Conservation (phyloP, 2,329 filamentous ascomycete genomes). For the Mariannaea sp. region DNA sequence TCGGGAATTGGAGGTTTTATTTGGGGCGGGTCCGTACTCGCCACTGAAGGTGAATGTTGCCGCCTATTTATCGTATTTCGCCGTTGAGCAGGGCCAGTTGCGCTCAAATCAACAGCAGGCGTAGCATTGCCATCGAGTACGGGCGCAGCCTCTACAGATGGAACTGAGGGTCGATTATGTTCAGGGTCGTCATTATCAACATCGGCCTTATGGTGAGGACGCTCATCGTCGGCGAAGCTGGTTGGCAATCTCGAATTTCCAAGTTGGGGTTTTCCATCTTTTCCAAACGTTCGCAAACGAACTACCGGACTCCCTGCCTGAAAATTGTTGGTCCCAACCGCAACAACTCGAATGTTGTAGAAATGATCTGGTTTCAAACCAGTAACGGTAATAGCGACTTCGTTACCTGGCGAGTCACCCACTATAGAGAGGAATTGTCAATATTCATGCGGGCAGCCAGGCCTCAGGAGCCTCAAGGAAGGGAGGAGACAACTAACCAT, state of each 20-base stretch:
- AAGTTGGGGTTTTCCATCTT: slow-evolving; percentile 65
- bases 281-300: slow-evolving; percentile 76
- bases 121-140: slow-evolving; percentile 64
- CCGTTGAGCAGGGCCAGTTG: slow-evolving; percentile 50
- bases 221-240: slow-evolving; percentile 60
- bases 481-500: slow-evolving; percentile 62
- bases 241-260: slow-evolving; percentile 61
- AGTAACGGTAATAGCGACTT: slow-evolving; percentile 78
- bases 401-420: slow-evolving; percentile 70
- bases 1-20: slow-evolving; percentile 52
- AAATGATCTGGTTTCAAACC: slow-evolving; percentile 85
- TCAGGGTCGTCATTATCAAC: slow-evolving; percentile 54
- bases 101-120: slow-evolving; percentile 65
- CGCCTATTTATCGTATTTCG: slow-evolving; percentile 70
- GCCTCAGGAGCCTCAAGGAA: neutral
- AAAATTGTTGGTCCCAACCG: slow-evolving; percentile 89
- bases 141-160: slow-evolving; percentile 64
- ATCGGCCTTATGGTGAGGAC: slow-evolving; percentile 44
- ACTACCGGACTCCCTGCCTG: slow-evolving; percentile 87
- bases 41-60: slow-evolving; percentile 73
- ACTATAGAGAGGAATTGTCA: slow-evolving; percentile 54
- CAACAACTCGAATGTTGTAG: slow-evolving; percentile 92
- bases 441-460: slow-evolving; percentile 5
- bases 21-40: slow-evolving; percentile 57
- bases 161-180: slow-evolving; percentile 55